phyloP scores from a whole-genome alignment of 352 stramenopile species.

The Phytophthora multivora region DNA sequence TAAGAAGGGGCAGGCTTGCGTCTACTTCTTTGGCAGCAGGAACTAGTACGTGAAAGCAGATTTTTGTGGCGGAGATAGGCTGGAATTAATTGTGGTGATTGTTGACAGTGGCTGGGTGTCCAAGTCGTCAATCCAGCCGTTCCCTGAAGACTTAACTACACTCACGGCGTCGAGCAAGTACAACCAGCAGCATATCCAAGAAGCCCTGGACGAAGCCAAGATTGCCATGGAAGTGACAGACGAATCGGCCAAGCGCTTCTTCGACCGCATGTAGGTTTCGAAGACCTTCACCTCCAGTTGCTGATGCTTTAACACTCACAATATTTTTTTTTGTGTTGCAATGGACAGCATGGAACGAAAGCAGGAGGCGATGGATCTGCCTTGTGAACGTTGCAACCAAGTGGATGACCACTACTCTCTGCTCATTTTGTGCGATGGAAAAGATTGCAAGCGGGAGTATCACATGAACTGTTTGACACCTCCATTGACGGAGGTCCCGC shows the following conservation, averaged over 20 bases:
- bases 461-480: slow-evolving; percentile 86
- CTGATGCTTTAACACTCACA: not conserved
- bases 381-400: slow-evolving; percentile 83
- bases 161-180: slow-evolving; percentile 77
- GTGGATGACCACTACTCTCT: slow-evolving; percentile 83
- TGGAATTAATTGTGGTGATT: slow-evolving; percentile 2
- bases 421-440: slow-evolving; percentile 84
- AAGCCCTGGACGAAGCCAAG: slow-evolving; percentile 76
- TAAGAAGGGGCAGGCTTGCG: slow-evolving; percentile 79
- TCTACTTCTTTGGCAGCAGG: slow-evolving; percentile 87
- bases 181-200: slow-evolving; percentile 68
- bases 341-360: slow-evolving; percentile 68
- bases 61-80: not conserved
- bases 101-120: slow-evolving; percentile 72
- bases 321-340: slow-evolving; percentile 9
- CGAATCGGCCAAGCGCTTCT: slow-evolving; percentile 61
- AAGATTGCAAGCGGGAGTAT: slow-evolving; percentile 84
- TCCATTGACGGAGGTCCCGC: slow-evolving; percentile 62
- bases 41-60: slow-evolving; percentile 73
- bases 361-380: slow-evolving; percentile 69
- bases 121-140: slow-evolving; percentile 71
- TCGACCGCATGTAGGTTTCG: slow-evolving; percentile 76
- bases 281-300: not conserved
- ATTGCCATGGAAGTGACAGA: slow-evolving; percentile 68
- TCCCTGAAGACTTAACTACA: slow-evolving; percentile 63